Base-by-base conservation (phyloP, 2,329 filamentous ascomycete species). In the Fonsecaea erecta region DNA sequence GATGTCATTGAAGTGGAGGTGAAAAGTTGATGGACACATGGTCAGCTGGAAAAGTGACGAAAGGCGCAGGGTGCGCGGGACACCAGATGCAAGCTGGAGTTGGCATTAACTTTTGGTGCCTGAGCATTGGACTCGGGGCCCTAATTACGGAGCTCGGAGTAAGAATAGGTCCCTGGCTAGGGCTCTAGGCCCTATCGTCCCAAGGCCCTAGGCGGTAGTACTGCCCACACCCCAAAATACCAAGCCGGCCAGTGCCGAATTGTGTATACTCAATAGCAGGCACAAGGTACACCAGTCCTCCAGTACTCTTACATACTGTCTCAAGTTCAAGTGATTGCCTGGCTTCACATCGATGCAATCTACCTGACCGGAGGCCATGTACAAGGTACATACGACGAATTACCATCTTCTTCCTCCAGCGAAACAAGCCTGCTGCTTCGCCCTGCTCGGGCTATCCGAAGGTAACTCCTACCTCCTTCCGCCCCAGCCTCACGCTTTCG, bases 201-300 rank as follows among this genome's bases (percentile, higher is more conserved):
- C 9, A 24, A 24, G 21, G 9, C 7, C 18, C 37, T 40, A 40
- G 37, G 37, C 37, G 35, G 43, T 37, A n/a, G 37, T 16, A 24
- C 37, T 48, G 18, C 18, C 43, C n/a, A n/a, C n/a, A n/a, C 43
- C 43, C 43, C 43, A 48, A 48, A 24, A 48, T 24, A 35, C 55
- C 55, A 58, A 58, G 55, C 16, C 55, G 55, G 55, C 37, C 26
- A 11, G 37, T 48, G 37, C 55, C 55, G 55, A 58, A 18, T 48
- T 8, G 28, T 30, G n/a, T n/a, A n/a, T n/a, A n/a, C n/a, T n/a
- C n/a, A n/a, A n/a, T 30, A 30, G 8, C 3, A 30, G 28, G 28
- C 28, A 30, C 28, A 30, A n/a, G n/a, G n/a, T n/a, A n/a, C n/a
- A n/a, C n/a, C n/a, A n/a, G n/a, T n/a, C n/a, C n/a, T n/a, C n/a